These are phyloP conservation scores for Exophiala viscosa DNA, from an alignment of 2,329 filamentous ascomycete species.

Conservation along the genomic window DNA sequence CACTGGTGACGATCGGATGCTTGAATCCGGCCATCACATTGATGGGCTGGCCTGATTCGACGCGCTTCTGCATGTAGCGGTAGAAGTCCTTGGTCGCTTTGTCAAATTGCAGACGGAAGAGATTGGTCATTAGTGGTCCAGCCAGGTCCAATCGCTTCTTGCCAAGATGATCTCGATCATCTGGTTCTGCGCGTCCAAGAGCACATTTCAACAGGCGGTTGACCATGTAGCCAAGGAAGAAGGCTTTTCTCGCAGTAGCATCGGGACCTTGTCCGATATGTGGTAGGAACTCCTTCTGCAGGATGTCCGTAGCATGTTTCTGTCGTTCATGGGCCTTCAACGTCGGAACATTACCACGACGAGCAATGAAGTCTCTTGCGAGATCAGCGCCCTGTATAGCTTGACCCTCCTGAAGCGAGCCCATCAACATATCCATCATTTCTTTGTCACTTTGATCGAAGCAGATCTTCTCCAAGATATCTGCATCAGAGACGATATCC, in stretches of 20 bases:
- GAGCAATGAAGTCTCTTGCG: constrained; percentile 91
- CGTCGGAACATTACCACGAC: constrained; percentile 70
- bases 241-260: constrained; percentile 92
- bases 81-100: constrained; percentile 88
- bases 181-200: constrained; percentile 85
- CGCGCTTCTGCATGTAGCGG: constrained; percentile 85
- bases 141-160: constrained; percentile 97
- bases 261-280: constrained; percentile 95
- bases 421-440: constrained; percentile 96
- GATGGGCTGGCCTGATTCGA: constrained; percentile 85
- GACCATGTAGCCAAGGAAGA: constrained; percentile 98
- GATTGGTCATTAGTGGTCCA: constrained; percentile 87
- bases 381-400: constrained; percentile 94
- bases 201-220: constrained; percentile 92
- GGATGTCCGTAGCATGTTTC: constrained; percentile 86
- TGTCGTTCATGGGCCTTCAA: constrained; percentile 79
- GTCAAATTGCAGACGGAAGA: constrained; percentile 88
- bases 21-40: constrained; percentile 89
- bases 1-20: constrained; percentile 83
- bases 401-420: constrained; percentile 95
- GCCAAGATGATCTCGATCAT: constrained; percentile 97
- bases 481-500: constrained; percentile 93
- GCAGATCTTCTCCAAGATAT: constrained; percentile 96
- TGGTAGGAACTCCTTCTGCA: constrained; percentile 94
- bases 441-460: constrained; percentile 92